Evolutionary conservation across 1,139 yeast genomes (phyloP).

Genomic region (Hansenula lynferdii): DNA sequence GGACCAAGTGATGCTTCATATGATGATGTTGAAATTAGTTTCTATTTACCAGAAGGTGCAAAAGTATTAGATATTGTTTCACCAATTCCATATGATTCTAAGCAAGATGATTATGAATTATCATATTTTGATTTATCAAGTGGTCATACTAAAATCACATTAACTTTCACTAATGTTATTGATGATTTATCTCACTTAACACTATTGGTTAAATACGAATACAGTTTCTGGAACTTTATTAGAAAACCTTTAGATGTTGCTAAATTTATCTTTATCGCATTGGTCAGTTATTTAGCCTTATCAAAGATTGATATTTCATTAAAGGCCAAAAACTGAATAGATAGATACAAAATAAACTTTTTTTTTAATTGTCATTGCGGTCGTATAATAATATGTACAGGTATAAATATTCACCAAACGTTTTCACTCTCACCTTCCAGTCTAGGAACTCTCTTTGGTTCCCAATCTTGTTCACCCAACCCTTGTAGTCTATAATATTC

Average conservation of each 20-base stretch:
- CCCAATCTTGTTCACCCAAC: conserved; percentile 65
- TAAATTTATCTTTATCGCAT: conserved; percentile 56
- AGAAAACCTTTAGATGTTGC: conserved; percentile 68
- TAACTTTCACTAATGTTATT: conserved; percentile 57
- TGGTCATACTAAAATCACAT: conserved; percentile 78
- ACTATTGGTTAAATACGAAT: conserved; percentile 59
- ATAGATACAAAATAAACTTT: too few relatives aligned
- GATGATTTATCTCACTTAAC: conserved; percentile 63
- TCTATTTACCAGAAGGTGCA: conserved; percentile 90
- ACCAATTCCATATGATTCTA: conserved; percentile 41
- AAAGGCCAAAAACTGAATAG: conserved; percentile 20
- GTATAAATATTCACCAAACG: conserved; percentile 43
- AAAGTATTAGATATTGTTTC: conserved; percentile 53
- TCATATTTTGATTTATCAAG: conserved; percentile 71
- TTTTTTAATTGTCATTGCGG: conserved; percentile 1
- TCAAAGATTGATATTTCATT: conserved; percentile 20
- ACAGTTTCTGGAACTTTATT: conserved; percentile 46
- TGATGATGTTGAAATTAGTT: conserved; percentile 51
- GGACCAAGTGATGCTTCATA: conserved; percentile 69
- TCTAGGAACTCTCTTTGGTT: conserved; percentile 69
- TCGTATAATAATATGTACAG: conserved; percentile 1
- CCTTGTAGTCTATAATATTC: conserved; percentile 88
- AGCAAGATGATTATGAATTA: conserved; percentile 39
- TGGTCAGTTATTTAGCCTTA: conserved; percentile 38
- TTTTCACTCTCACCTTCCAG: conserved; percentile 84